Percentiles rank a stretch among this genome's conserved stretches.
phyloP scores from a whole-genome alignment of 148 eudicot genomes.

The Pharnaceum exiguum region DNA sequence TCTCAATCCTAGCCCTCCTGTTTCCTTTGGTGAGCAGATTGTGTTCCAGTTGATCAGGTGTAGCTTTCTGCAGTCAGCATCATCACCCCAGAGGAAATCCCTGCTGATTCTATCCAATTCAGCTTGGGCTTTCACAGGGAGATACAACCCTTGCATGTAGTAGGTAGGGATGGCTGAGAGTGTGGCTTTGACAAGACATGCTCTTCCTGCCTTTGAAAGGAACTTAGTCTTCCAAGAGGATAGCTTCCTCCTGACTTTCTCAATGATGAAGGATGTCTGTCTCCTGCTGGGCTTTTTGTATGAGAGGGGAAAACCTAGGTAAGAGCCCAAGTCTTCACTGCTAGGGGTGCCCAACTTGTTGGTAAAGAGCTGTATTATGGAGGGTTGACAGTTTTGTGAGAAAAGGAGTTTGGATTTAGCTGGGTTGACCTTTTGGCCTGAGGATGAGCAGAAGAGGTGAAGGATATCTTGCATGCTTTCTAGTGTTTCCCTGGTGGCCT shows the following conservation, averaged over 20 bases:
- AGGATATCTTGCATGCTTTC: background rate
- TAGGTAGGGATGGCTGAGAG: background rate
- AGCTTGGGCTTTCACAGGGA: too few species aligned
- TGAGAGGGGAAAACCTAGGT: background rate
- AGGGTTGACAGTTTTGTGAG: background rate
- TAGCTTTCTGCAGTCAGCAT: too few species aligned
- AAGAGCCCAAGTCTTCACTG: background rate
- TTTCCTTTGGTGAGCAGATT: too few species aligned
- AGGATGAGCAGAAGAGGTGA: background rate
- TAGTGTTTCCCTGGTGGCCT: background rate
- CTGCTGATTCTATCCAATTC: too few species aligned
- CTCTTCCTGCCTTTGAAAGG: background rate
- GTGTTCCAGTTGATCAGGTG: too few species aligned
- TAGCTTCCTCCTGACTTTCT: background rate
- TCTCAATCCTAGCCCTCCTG: too few species aligned
- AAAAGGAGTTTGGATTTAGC: background rate
- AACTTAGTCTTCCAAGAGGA: background rate
- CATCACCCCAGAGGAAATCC: too few species aligned
- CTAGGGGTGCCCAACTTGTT: background rate
- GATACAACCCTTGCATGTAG: too few species aligned
- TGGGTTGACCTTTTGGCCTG: background rate
- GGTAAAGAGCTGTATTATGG: too few species aligned
- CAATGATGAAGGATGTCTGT: background rate
- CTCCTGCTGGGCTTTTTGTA: background rate
- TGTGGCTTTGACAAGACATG: background rate